phyloP scores from a whole-genome alignment of 2,329 filamentous ascomycete species.

The Ceratocystis ficicola region DNA sequence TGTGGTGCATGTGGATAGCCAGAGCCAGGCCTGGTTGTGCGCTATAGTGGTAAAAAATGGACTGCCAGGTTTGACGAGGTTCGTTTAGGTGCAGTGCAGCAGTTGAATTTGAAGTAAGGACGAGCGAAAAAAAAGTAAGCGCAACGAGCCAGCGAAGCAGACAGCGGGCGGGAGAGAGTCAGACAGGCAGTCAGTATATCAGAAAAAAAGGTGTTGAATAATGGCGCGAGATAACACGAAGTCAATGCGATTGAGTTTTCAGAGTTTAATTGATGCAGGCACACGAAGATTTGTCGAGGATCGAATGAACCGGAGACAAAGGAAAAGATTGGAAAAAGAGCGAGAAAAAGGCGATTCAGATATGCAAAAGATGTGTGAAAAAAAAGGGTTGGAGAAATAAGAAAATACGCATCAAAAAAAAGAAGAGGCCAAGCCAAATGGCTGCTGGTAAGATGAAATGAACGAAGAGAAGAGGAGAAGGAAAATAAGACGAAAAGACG shows the following conservation, averaged over 20 bases:
- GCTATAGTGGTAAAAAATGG: background rate
- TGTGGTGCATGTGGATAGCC: background rate
- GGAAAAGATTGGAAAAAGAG: slow-evolving; percentile 13
- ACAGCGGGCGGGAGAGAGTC: background rate
- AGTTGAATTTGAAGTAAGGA: background rate
- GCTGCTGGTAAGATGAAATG: background rate
- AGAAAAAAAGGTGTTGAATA: background rate
- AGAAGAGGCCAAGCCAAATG: too few relatives aligned
- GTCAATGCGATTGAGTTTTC: slow-evolving; percentile 7
- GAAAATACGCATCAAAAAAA: background rate
- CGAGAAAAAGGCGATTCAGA: slow-evolving; percentile 3
- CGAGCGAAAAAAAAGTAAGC: background rate
- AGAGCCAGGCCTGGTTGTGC: background rate
- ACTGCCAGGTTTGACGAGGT: slow-evolving; percentile 7
- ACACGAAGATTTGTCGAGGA: slow-evolving; percentile 1
- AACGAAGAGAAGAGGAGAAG: slow-evolving; percentile 7
- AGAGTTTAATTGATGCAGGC: slow-evolving; percentile 4
- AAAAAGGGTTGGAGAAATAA: slow-evolving; percentile 1
- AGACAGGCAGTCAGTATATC: too few relatives aligned
- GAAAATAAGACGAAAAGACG: background rate
- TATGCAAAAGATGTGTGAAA: background rate
- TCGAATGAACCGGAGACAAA: slow-evolving; percentile 5
- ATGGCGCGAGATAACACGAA: slow-evolving; percentile 3
- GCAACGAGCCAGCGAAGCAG: slow-evolving; percentile 18
- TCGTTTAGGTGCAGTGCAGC: slow-evolving; percentile 1